Evolutionary conservation across 306 rosid species (phyloP).

Genomic region (peach (Prunus persica)): Prunus_persica_NCBIv2 NC_034012.1:16070501-16071000

Average conservation of each 20-base stretch:
- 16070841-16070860: background rate
- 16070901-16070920: constrained; percentile 27
- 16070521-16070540: constrained; percentile 35
- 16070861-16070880: constrained; percentile 3
- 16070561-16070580: constrained; percentile 31
- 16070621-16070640: constrained; percentile 41
- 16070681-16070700: background rate
- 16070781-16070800: constrained; percentile 46
- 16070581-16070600: constrained; percentile 30
- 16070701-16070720: constrained; percentile 2
- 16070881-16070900: constrained; percentile 35
- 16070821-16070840: background rate
- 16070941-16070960: constrained; percentile 34
- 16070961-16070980: constrained; percentile 34
- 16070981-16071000: constrained; percentile 36
- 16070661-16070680: constrained; percentile 19
- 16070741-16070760: constrained; percentile 37
- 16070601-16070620: constrained; percentile 29
- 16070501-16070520: constrained; percentile 43
- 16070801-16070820: constrained; percentile 37
- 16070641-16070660: constrained; percentile 41
- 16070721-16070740: constrained; percentile 36
- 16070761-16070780: constrained; percentile 39
- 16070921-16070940: constrained; percentile 46
- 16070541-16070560: constrained; percentile 43